Conservation (phyloP, 495 filamentous ascomycete species). For the Penicillium goetzii region DNA sequence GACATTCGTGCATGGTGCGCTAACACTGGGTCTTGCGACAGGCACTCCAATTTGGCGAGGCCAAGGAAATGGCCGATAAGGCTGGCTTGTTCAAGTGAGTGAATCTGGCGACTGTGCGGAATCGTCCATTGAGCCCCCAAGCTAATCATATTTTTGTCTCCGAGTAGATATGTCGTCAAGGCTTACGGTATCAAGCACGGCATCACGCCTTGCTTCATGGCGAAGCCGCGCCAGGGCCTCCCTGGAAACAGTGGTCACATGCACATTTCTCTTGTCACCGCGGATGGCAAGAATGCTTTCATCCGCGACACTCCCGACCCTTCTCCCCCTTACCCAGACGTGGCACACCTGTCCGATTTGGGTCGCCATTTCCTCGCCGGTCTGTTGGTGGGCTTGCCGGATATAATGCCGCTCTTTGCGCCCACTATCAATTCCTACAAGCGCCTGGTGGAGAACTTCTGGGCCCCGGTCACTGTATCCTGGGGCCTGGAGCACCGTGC, state of each 20-base stretch:
- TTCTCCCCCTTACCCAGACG: slow-evolving; percentile 69
- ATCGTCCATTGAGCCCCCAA: background rate
- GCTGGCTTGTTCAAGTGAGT: slow-evolving; percentile 88
- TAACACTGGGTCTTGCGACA: slow-evolving; percentile 29
- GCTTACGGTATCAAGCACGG: slow-evolving; percentile 81
- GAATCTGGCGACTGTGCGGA: slow-evolving; percentile 16
- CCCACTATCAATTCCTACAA: slow-evolving; percentile 98
- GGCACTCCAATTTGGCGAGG: slow-evolving; percentile 84
- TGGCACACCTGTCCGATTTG: slow-evolving; percentile 79
- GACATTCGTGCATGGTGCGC: background rate
- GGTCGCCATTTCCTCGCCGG: slow-evolving; percentile 95
- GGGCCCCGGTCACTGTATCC: slow-evolving; percentile 95
- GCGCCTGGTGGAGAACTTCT: slow-evolving; percentile 96
- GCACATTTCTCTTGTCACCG: slow-evolving; percentile 79
- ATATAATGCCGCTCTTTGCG: slow-evolving; percentile 93
- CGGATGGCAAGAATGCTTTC: slow-evolving; percentile 74
- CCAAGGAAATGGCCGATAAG: slow-evolving; percentile 84
- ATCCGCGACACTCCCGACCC: slow-evolving; percentile 70
- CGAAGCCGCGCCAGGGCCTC: slow-evolving; percentile 87
- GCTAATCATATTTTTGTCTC: slow-evolving; percentile 3
- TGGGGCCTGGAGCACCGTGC: slow-evolving; percentile 97
- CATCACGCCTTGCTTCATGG: slow-evolving; percentile 98
- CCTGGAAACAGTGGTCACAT: slow-evolving; percentile 96
- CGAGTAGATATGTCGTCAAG: slow-evolving; percentile 75
- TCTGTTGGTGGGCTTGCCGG: slow-evolving; percentile 82